Percentiles rank a stretch among this genome's conserved stretches.
phyloP scores from a whole-genome alignment of 768 basidiomycete genomes.

The Agaricus bisporus region DNA sequence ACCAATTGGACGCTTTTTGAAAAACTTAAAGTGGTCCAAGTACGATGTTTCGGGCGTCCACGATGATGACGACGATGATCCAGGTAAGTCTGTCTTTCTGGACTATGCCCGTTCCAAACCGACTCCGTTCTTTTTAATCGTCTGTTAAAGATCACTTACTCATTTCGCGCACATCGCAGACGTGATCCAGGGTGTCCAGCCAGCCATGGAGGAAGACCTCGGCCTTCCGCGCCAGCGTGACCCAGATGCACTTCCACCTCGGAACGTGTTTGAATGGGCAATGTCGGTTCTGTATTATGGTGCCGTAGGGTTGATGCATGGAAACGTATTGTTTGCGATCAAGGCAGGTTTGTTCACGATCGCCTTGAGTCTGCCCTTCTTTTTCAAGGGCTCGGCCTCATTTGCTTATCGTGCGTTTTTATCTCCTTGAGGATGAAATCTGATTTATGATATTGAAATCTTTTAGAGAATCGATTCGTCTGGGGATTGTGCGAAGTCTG shows the following conservation, averaged over 20 bases:
- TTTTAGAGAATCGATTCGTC: slow-evolving; percentile 52
- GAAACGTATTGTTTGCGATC: slow-evolving; percentile 62
- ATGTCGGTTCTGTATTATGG: slow-evolving; percentile 40
- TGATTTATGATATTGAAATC: background rate
- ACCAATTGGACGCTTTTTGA: slow-evolving; percentile 37
- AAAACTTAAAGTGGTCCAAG: slow-evolving; percentile 25
- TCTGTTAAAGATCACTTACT: background rate
- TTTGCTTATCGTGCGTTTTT: slow-evolving; percentile 52
- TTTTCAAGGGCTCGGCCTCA: slow-evolving; percentile 44
- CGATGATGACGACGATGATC: slow-evolving; percentile 70
- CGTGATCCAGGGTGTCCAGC: slow-evolving; percentile 50
- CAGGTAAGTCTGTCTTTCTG: slow-evolving; percentile 32
- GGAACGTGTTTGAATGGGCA: slow-evolving; percentile 47
- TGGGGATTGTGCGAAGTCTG: slow-evolving; percentile 59
- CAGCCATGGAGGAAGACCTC: slow-evolving; percentile 38
- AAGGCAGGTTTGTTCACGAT: slow-evolving; percentile 66
- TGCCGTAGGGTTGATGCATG: slow-evolving; percentile 36
- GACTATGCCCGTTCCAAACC: background rate
- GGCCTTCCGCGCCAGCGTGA: slow-evolving; percentile 55
- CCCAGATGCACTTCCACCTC: slow-evolving; percentile 70
- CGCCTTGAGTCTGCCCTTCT: slow-evolving; percentile 51
- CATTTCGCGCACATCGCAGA: slow-evolving; percentile 19
- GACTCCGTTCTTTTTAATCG: background rate
- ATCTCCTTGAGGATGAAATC: slow-evolving; percentile 1
- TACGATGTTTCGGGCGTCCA: slow-evolving; percentile 43